phyloP scores from a whole-genome alignment of 176 grass and related monocot genomes.

The Raddia guianensis region DNA sequence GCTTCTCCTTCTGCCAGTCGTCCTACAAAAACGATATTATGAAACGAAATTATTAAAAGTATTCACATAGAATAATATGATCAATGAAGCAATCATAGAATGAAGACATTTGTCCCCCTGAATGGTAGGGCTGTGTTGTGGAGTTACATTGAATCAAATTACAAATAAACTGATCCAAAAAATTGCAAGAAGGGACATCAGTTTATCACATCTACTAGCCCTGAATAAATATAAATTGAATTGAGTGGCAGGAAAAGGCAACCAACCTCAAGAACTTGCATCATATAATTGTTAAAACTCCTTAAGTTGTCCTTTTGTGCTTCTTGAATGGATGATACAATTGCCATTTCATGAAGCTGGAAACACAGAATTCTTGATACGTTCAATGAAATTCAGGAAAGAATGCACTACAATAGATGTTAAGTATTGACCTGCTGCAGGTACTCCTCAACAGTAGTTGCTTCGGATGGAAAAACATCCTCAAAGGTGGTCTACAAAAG shows the following conservation, averaged over 20 bases:
- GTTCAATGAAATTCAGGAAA: slow-evolving; percentile 27
- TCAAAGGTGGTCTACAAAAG: slow-evolving; percentile 82
- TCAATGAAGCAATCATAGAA: neutral
- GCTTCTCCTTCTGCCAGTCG: slow-evolving; percentile 97
- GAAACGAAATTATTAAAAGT: slow-evolving; percentile 12
- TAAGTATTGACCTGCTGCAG: slow-evolving; percentile 74
- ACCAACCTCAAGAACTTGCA: slow-evolving; percentile 90
- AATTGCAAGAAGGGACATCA: neutral
- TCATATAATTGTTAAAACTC: slow-evolving; percentile 95
- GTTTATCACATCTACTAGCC: slow-evolving; percentile 3
- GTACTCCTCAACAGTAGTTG: slow-evolving; percentile 88
- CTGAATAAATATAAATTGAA: slow-evolving; percentile 33
- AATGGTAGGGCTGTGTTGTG: slow-evolving; percentile 17
- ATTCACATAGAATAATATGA: slow-evolving; percentile 6
- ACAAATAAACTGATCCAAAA: slow-evolving; percentile 18
- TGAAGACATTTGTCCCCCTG: neutral
- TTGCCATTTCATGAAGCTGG: slow-evolving; percentile 95
- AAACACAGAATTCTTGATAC: slow-evolving; percentile 37
- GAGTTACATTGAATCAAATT: slow-evolving; percentile 24
- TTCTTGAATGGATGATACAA: slow-evolving; percentile 98
- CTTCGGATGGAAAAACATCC: slow-evolving; percentile 96
- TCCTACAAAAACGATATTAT: slow-evolving; percentile 55
- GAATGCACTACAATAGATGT: slow-evolving; percentile 15
- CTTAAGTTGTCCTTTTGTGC: slow-evolving; percentile 97
- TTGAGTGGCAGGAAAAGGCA: slow-evolving; percentile 35